Conservation (phyloP, 257 asterid genomes). For the Gentiana macrophylla region DNA sequence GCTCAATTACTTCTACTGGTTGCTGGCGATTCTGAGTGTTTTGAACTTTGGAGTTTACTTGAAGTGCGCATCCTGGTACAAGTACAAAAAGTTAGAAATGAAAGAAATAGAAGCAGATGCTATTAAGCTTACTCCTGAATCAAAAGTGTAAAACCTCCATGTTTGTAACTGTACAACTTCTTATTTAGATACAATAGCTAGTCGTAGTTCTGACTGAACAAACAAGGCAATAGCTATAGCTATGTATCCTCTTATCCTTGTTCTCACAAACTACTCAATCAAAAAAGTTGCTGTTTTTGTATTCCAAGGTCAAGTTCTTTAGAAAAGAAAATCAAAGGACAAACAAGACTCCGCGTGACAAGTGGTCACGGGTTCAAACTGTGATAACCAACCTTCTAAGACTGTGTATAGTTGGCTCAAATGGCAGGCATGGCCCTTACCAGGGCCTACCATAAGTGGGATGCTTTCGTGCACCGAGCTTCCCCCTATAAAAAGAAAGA, state of each 20-base stretch:
- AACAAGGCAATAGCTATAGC: background rate
- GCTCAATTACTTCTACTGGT: slow-evolving; percentile 56
- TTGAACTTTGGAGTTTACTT: slow-evolving; percentile 49
- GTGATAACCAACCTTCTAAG: too few species aligned
- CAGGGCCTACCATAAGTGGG: too few species aligned
- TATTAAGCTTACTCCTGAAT: slow-evolving; percentile 1
- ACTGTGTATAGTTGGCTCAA: too few species aligned
- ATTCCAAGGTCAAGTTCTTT: background rate
- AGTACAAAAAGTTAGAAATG: slow-evolving; percentile 39
- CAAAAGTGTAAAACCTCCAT: slow-evolving; percentile 3
- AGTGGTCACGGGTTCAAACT: too few species aligned
- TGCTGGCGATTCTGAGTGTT: slow-evolving; percentile 36
- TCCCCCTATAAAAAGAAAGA: background rate
- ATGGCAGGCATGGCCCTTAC: too few species aligned
- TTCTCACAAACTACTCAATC: background rate
- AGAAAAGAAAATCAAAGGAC: background rate
- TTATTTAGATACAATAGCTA: background rate
- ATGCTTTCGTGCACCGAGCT: too few species aligned
- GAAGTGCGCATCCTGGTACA: slow-evolving; percentile 62
- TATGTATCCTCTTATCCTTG: background rate
- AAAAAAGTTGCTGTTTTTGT: background rate
- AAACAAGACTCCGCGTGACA: too few species aligned
- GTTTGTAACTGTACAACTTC: background rate
- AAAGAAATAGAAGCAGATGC: slow-evolving; percentile 15
- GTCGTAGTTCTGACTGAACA: background rate